phyloP scores from a whole-genome alignment of 352 stramenopile genomes.

The Globisporangium cylindrosporum region DNA sequence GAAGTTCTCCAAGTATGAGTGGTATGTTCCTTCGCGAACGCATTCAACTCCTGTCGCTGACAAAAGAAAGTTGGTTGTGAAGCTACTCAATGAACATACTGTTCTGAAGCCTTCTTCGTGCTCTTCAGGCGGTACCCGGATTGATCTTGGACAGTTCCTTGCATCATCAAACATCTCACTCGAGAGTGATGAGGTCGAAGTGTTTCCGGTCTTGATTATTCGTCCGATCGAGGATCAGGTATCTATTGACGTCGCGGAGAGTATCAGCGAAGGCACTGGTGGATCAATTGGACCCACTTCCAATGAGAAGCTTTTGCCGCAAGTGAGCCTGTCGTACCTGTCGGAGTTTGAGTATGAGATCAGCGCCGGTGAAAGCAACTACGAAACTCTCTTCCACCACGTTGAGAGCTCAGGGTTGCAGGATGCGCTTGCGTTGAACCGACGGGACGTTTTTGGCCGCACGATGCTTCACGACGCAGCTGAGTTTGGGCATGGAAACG shows the following conservation, averaged over 20 bases:
- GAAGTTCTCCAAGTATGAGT: constrained; percentile 21
- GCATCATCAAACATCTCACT: constrained; percentile 47
- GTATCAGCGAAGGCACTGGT: background rate
- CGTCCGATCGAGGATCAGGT: constrained; percentile 34
- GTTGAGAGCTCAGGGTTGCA: constrained; percentile 28
- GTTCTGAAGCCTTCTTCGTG: constrained; percentile 31
- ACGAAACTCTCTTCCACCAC: constrained; percentile 53
- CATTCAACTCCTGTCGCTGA: constrained; percentile 11
- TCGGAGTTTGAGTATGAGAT: constrained; percentile 61
- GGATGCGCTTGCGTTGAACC: constrained; percentile 49
- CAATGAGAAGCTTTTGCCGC: background rate
- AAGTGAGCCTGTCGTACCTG: constrained; percentile 40
- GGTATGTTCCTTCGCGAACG: constrained; percentile 15
- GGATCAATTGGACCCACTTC: background rate
- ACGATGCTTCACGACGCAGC: constrained; percentile 65
- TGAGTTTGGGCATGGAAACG: constrained; percentile 46
- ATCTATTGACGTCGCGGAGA: background rate
- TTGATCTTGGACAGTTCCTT: constrained; percentile 39
- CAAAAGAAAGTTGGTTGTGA: constrained; percentile 32
- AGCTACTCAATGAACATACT: constrained; percentile 38
- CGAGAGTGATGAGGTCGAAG: constrained; percentile 57
- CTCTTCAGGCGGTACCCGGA: constrained; percentile 19
- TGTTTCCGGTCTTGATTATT: constrained; percentile 61
- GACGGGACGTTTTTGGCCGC: constrained; percentile 45
- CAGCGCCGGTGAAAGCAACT: constrained; percentile 54